These are phyloP conservation scores for Apiosordaria backusii DNA, from an alignment of 495 filamentous ascomycete species.

Conservation along the genomic window DNA sequence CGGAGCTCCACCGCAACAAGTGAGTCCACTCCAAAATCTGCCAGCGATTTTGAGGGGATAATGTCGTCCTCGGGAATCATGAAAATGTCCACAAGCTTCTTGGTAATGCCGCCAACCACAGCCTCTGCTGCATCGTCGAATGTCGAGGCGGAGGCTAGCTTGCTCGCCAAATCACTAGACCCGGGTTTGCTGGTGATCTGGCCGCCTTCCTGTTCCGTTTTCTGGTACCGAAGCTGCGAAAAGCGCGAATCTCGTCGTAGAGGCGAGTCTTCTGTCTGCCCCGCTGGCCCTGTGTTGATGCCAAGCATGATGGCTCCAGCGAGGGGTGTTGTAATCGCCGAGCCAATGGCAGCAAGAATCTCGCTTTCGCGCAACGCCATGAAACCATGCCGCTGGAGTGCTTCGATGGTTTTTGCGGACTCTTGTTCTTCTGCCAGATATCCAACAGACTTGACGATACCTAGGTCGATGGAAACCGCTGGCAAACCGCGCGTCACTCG, in stretches of 20 bases:
- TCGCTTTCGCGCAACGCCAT: constrained; percentile 21
- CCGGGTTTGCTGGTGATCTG: neutral
- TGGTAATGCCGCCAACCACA: constrained; percentile 18
- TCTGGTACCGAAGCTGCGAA: constrained; percentile 17
- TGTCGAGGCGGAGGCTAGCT: constrained; percentile 11
- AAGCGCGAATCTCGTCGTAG: constrained; percentile 24
- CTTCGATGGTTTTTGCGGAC: constrained; percentile 18
- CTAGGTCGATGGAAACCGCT: constrained; percentile 46
- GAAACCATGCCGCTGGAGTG: constrained; percentile 25
- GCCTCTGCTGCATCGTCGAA: constrained; percentile 11
- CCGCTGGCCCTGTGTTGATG: constrained; percentile 24
- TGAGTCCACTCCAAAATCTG: constrained; percentile 44
- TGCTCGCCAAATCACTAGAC: constrained; percentile 14
- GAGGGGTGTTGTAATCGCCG: constrained; percentile 25
- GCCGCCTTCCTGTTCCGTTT: neutral
- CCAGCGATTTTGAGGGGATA: constrained; percentile 22
- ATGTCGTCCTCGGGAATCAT: constrained; percentile 37
- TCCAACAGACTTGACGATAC: constrained; percentile 40
- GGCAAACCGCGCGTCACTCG: constrained; percentile 28
- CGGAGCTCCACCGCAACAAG: constrained; percentile 49
- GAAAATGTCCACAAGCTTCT: constrained; percentile 36
- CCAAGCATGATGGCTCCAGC: constrained; percentile 23
- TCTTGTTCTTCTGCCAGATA: constrained; percentile 27
- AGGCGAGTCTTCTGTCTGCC: constrained; percentile 6
- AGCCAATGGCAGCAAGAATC: constrained; percentile 24